Evolutionary conservation across 1,284 basidiomycete genomes (phyloP).

Genomic region (Malassezia sp.): DNA sequence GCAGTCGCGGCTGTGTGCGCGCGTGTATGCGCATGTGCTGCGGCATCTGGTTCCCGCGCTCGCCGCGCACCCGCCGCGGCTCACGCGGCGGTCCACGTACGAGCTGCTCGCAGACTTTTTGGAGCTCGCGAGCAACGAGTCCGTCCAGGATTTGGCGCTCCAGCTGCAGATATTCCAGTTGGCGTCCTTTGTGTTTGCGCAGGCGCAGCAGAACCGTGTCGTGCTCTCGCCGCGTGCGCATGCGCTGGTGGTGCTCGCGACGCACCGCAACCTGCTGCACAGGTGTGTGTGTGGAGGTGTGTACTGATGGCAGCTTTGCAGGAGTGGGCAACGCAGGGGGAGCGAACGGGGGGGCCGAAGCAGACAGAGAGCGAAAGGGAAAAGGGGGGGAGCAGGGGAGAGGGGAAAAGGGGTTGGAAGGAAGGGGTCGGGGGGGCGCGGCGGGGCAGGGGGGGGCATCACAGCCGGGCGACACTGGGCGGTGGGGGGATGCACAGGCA

Average conservation of each 20-base stretch:
- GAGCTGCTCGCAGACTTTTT: constrained; percentile 1
- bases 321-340: too few relatives aligned
- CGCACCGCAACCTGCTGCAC: constrained; percentile 14
- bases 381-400: too few relatives aligned
- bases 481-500: background rate
- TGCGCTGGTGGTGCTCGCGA: background rate
- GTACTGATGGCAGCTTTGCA: too few relatives aligned
- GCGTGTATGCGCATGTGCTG: constrained; percentile 6
- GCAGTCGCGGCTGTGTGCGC: constrained; percentile 12
- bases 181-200: background rate
- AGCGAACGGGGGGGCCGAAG: too few relatives aligned
- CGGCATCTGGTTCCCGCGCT: background rate
- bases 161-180: constrained; percentile 5
- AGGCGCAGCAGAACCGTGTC: background rate
- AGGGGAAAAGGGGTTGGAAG: too few relatives aligned
- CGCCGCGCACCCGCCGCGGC: too few relatives aligned
- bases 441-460: too few relatives aligned
- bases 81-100: background rate
- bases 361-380: too few relatives aligned
- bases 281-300: background rate
- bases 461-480: background rate
- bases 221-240: background rate
- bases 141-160: background rate
- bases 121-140: constrained; percentile 15
- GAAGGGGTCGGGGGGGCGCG: too few relatives aligned